Evolutionary conservation across 2,329 filamentous ascomycete genomes (phyloP).

Genomic region (Fusarium sp.): DNA sequence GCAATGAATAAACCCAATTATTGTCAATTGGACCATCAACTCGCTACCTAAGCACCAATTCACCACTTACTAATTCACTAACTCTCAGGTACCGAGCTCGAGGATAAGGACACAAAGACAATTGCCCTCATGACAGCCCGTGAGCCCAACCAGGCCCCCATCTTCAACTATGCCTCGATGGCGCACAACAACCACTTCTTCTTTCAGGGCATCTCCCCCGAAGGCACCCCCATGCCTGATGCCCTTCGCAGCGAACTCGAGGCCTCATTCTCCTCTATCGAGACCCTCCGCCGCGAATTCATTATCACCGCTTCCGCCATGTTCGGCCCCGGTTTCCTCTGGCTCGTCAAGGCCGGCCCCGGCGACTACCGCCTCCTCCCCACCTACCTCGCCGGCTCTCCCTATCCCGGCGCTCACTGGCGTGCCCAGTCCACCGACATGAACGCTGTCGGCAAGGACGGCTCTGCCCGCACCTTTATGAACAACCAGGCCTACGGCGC

Average conservation of each 20-base stretch:
- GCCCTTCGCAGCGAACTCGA: constrained; percentile 71
- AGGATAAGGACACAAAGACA: constrained; percentile 71
- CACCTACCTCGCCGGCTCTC: constrained; percentile 93
- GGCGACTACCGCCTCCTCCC: constrained; percentile 76
- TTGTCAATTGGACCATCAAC: constrained; percentile 2
- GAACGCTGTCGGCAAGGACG: constrained; percentile 69
- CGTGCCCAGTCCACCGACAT: constrained; percentile 78
- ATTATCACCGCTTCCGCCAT: constrained; percentile 85
- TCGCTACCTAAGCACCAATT: neutral
- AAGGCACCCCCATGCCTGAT: constrained; percentile 66
- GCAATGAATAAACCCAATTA: constrained; percentile 20
- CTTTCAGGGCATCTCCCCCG: constrained; percentile 69
- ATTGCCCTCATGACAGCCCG: constrained; percentile 83
- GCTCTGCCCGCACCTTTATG: constrained; percentile 56
- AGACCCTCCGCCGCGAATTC: constrained; percentile 85
- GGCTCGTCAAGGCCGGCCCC: constrained; percentile 78
- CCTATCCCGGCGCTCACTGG: constrained; percentile 87
- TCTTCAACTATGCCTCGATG: constrained; percentile 98
- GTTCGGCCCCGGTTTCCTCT: constrained; percentile 98
- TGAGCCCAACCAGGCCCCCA: constrained; percentile 79
- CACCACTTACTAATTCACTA: constrained; percentile 26
- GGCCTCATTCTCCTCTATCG: constrained; percentile 82
- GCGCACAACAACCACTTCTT: constrained; percentile 92
- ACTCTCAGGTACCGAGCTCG: constrained; percentile 72
- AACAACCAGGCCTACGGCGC: constrained; percentile 54